Conservation (phyloP, 176 grass and related monocot species). For the Rhynchospora breviuscula region DNA sequence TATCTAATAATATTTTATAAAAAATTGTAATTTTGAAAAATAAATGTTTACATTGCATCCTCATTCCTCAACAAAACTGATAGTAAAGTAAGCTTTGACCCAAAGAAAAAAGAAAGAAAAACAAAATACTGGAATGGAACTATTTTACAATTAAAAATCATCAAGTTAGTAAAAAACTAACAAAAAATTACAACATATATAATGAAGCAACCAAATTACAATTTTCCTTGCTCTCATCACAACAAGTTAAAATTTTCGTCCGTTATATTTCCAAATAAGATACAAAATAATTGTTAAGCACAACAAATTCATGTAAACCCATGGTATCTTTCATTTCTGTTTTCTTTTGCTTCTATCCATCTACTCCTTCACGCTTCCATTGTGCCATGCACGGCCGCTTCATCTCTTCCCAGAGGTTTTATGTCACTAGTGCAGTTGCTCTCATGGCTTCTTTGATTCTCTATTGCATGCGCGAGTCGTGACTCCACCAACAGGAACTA, state of each 20-base stretch:
- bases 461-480: constrained; percentile 30
- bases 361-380: constrained; percentile 60
- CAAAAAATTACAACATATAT: not conserved
- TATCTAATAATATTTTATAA: no score
- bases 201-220: not conserved
- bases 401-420: constrained; percentile 68
- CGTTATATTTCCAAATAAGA: not conserved
- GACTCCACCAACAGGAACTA: constrained; percentile 29
- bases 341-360: constrained; percentile 50
- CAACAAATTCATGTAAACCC: not conserved
- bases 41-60: no score
- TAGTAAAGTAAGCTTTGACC: no score
- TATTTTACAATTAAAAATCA: no score
- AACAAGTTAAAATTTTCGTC: not conserved
- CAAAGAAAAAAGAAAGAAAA: no score
- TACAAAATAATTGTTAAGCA: constrained; percentile 1
- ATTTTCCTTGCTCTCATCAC: no score
- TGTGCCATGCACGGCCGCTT: not conserved
- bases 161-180: no score
- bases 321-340: constrained; percentile 18
- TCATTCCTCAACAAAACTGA: no score
- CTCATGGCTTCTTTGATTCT: constrained; percentile 50
- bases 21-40: no score
- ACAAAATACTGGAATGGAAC: no score
- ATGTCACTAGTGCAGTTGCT: constrained; percentile 41